Evolutionary conservation across 208 protist genomes (phyloP), one percentile per base, ranked within the genome.

Genomic region (Trypanosoma platydactyli): DNA sequence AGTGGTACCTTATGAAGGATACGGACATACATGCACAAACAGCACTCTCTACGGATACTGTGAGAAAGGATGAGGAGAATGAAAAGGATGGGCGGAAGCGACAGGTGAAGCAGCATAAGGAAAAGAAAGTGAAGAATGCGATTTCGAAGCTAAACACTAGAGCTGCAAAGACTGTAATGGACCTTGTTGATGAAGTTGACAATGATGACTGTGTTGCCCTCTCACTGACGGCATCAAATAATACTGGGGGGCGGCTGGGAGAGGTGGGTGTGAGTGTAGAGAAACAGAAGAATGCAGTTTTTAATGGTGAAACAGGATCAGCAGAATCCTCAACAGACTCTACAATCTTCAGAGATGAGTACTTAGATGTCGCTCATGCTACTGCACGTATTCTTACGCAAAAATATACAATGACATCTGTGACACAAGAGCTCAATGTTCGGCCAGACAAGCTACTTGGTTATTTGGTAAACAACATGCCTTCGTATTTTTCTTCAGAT

Each of bases 381-480:
- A 79, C 85, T 3, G 90, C 79, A 25, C 85, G 88, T 6, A 66
- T 96, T 30, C 82, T 96, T 33, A 89, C 86, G 7, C 85, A 94
- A 51, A 86, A 88, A 73, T 94, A 96, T 71, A 62, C 56, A 1
- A 56, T 91, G 1, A 59, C 70, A 30, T 76, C 81, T 22, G 83
- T 93, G 12, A 54, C 80, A 1, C 41, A 64, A 25, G 44, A 72
- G 20, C 62, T 95, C 16, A 91, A 89, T 52, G 84, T 87, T 2
- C 69, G 79, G 1, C 81, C 89, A 4, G 68, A 75, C 12, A 86
- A 86, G 64, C 56, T 92, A 16, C 45, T 93, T 5, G 79, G 76
- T 30, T 95, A 95, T 72, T 16, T 95, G 13, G 69, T 69, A 41
- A 89, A 93, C 76, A 94, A 92, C 42, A 76, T 91, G 61, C 64